Percentiles rank a stretch among this genome's conserved stretches.
Evolutionary conservation across 257 asterid species (phyloP).

Genomic region (Solanum rostratum): DNA sequence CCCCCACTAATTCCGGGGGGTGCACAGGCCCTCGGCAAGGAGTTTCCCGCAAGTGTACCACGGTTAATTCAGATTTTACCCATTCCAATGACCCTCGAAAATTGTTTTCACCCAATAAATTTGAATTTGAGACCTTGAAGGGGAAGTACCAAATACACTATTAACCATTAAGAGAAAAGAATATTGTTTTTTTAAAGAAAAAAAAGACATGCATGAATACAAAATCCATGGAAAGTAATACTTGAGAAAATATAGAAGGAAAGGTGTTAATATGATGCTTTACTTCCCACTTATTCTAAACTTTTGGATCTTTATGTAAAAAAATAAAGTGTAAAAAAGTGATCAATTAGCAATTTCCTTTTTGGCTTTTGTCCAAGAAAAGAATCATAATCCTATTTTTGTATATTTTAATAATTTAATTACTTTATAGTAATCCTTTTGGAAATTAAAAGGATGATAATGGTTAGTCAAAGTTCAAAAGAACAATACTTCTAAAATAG

Average conservation of each 20-base stretch:
- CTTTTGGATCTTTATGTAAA: neutral
- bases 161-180: neutral
- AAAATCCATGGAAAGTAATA: neutral
- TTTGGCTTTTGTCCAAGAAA: neutral
- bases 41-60: too few relatives aligned
- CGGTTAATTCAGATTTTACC: too few relatives aligned
- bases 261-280: neutral
- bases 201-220: neutral
- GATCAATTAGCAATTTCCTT: neutral
- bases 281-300: neutral
- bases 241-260: neutral
- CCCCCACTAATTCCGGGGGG: too few relatives aligned
- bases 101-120: too few relatives aligned
- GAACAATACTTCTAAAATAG: neutral
- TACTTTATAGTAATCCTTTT: neutral
- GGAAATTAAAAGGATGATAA: neutral
- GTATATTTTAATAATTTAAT: neutral
- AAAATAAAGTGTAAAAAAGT: neutral
- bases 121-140: too few relatives aligned
- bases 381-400: neutral
- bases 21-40: too few relatives aligned
- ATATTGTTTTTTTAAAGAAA: neutral
- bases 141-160: too few relatives aligned
- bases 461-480: neutral
- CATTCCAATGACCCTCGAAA: too few relatives aligned